Evolutionary conservation across 2,329 filamentous ascomycete genomes (phyloP).

Genomic region (Mycosphaerella sp.): DNA sequence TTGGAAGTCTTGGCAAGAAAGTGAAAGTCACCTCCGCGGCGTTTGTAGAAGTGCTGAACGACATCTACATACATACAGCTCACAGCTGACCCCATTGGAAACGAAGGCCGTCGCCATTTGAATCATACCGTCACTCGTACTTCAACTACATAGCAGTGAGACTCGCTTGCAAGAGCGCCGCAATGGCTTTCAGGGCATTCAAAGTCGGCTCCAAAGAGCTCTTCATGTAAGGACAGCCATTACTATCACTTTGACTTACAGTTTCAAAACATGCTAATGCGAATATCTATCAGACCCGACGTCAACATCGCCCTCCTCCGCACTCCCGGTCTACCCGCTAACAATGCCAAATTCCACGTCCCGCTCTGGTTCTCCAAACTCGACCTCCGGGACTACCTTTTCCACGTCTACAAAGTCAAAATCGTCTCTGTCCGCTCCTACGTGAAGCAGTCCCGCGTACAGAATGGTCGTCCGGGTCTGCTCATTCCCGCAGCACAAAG

Average conservation of each 20-base stretch:
- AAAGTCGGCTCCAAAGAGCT: conserved; percentile 33
- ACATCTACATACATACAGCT: too few species aligned
- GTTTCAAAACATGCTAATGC: conserved; percentile 4
- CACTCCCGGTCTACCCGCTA: conserved; percentile 64
- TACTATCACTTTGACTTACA: neutral
- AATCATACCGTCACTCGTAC: neutral
- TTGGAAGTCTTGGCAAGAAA: too few species aligned
- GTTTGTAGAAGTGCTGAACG: too few species aligned
- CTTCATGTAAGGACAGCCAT: conserved; percentile 29
- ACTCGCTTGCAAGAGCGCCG: neutral
- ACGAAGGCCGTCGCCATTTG: neutral
- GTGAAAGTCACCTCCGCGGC: too few species aligned
- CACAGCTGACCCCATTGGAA: neutral
- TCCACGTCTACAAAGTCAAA: conserved; percentile 73
- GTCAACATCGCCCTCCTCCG: conserved; percentile 75
- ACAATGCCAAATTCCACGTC: conserved; percentile 83
- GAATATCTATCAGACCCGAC: conserved; percentile 56
- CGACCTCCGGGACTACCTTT: conserved; percentile 91
- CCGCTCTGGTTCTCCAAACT: conserved; percentile 93
- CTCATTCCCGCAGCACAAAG: conserved; percentile 35
- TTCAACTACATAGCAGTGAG: neutral
- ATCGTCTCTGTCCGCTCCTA: conserved; percentile 69
- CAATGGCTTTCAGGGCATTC: conserved; percentile 26
- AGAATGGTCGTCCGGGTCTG: conserved; percentile 42
- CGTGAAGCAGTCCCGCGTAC: conserved; percentile 63